Base-by-base conservation (phyloP, 345 rosid genomes). In the Tarenaya hassleriana region DNA sequence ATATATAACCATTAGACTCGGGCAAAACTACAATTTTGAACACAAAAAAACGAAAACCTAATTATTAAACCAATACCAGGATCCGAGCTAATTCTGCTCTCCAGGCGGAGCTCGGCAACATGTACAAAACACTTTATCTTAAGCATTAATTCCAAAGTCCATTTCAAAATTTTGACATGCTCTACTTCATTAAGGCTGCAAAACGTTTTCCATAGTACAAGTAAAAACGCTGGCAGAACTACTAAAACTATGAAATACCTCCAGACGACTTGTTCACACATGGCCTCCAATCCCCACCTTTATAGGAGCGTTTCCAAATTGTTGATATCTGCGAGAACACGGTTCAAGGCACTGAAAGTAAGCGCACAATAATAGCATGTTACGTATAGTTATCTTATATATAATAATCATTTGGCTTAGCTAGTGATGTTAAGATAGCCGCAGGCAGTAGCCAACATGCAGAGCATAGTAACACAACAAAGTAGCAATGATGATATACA, bases 1-100 rank as follows among this genome's bases (percentile, higher is more conserved):
- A 88, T 69, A 94, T 75, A 70, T 74, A 94, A 73, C 97, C 95
- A 66, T 88, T 94, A 16, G 95, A 94, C 59, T 83, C 97, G n/a
- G 92, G 92, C 56, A 94, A 73, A 10, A 65, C 98, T 88, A 69
- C 15, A 79, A 59, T 39, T 16, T 60, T 8, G 44, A 61, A 58
- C 8, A 50, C 34, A 52, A 55, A 21, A n/a, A 46, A 46, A n/a
- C 4, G 42, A 7, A 66, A 3, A 24, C 11, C 19, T 37, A 57
- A 14, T 35, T 6, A 50, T 20, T 50, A 51, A 34, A 41, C 17
- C 37, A 35, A 7, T 40, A 50, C 34, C 42, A 37, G 44, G 10
- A 58, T 37, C n/a, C 14, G 35, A n/a, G 41, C 41, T 21, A 16
- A 16, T 10, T 20, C 57, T 24, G 48, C 37, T 17, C 42, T 47